phyloP scores from a whole-genome alignment of 225 moss, liverwort and hornwort genomes.

The Pleurozium schreberi region DNA sequence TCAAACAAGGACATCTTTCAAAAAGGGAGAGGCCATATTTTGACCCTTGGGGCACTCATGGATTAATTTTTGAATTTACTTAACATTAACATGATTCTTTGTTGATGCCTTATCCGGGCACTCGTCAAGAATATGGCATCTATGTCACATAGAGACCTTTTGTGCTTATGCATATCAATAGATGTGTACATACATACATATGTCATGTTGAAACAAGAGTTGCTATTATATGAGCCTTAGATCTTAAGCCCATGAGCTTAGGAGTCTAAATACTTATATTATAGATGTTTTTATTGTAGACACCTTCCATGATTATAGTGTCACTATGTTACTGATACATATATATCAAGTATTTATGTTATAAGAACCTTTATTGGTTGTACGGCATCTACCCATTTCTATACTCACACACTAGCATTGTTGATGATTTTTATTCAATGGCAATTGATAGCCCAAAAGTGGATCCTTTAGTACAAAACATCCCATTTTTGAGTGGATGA shows the following conservation, averaged over 20 bases:
- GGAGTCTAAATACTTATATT: background rate
- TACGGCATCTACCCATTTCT: background rate
- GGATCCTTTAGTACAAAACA: no score
- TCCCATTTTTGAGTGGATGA: background rate
- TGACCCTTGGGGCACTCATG: no score
- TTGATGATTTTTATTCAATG: background rate
- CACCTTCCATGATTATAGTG: no score
- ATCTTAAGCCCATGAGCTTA: background rate
- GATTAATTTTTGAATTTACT: background rate
- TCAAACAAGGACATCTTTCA: no score
- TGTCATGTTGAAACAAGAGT: background rate
- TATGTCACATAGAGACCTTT: background rate
- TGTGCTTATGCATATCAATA: background rate
- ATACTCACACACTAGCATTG: background rate
- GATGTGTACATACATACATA: background rate
- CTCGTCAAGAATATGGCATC: background rate
- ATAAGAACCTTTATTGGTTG: background rate
- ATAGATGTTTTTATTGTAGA: background rate
- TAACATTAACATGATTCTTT: background rate
- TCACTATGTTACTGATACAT: background rate
- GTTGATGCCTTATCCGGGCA: accelerated
- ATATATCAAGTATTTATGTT: background rate
- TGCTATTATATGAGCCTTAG: background rate
- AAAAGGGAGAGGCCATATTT: no score
- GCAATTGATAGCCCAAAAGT: accelerated